phyloP scores from a whole-genome alignment of 345 rosid genomes.

The Populus pruinosa region DNA sequence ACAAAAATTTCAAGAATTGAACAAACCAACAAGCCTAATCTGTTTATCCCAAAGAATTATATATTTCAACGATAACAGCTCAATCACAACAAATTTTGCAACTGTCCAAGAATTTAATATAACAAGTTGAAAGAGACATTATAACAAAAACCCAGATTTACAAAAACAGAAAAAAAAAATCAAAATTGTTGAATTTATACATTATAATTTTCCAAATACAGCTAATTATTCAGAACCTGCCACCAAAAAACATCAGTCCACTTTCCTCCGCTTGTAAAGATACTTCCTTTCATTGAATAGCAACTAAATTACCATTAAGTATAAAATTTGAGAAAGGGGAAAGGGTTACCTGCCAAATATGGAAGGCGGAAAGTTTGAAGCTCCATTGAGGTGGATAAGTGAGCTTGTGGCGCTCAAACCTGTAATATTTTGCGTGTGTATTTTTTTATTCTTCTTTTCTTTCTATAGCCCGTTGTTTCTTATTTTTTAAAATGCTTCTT shows the following conservation, averaged over 20 bases:
- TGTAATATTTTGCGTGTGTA: neutral
- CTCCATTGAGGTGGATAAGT: constrained; percentile 22
- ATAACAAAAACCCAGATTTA: neutral
- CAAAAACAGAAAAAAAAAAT: neutral
- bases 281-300: neutral
- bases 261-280: neutral
- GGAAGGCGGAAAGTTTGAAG: constrained; percentile 23
- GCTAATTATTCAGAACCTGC: neutral
- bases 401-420: neutral
- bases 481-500: too few relatives aligned
- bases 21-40: neutral
- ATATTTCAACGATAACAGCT: neutral
- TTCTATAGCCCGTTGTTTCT: neutral
- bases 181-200: too few relatives aligned
- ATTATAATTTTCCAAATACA: neutral
- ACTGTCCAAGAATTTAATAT: neutral
- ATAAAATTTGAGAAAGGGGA: neutral
- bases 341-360: constrained; percentile 17
- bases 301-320: neutral
- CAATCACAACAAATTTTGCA: neutral
- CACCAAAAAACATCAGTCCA: neutral
- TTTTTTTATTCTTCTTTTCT: too few relatives aligned
- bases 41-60: neutral
- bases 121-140: neutral
- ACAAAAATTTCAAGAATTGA: neutral